Percentiles rank a stretch among this genome's conserved stretches.
phyloP scores from a whole-genome alignment of 495 filamentous ascomycete genomes.

The Astrocystis sublimbata region DNA sequence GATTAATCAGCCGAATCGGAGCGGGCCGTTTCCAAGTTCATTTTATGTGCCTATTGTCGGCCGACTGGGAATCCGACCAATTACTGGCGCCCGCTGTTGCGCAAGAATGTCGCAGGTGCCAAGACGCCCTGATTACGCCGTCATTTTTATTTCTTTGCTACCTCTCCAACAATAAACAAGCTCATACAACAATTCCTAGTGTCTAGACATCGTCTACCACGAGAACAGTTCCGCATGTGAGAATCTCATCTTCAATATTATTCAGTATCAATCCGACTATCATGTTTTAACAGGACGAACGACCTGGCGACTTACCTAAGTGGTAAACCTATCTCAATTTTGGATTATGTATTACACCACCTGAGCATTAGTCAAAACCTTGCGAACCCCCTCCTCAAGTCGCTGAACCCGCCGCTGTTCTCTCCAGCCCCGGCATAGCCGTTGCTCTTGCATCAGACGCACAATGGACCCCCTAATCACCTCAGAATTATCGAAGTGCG shows the following conservation, averaged over 20 bases:
- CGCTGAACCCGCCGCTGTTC: not conserved
- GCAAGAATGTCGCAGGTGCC: conserved; percentile 15
- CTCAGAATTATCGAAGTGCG: conserved; percentile 33
- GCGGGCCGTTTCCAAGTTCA: not conserved
- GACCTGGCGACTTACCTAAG: too few species aligned
- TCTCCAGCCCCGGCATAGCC: not conserved
- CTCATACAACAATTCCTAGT: too few species aligned
- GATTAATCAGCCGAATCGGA: conserved; percentile 1
- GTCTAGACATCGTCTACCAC: not conserved
- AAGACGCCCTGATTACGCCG: not conserved
- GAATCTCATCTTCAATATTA: not conserved
- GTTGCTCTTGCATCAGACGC: not conserved
- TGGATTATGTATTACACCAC: not conserved
- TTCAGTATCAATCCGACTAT: not conserved
- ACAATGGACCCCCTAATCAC: conserved; percentile 37
- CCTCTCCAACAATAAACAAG: not conserved
- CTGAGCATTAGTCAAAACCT: not conserved
- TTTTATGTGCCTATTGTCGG: too few species aligned
- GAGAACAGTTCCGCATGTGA: not conserved
- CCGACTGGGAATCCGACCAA: conserved; percentile 6
- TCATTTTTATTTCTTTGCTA: not conserved
- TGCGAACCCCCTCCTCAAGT: not conserved
- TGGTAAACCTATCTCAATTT: not conserved
- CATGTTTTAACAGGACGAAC: not conserved
- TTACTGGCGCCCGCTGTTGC: not conserved